Evolutionary conservation across 2,329 filamentous ascomycete genomes (phyloP).

Genomic region (Graphilbum ipis-grandicollis): DNA sequence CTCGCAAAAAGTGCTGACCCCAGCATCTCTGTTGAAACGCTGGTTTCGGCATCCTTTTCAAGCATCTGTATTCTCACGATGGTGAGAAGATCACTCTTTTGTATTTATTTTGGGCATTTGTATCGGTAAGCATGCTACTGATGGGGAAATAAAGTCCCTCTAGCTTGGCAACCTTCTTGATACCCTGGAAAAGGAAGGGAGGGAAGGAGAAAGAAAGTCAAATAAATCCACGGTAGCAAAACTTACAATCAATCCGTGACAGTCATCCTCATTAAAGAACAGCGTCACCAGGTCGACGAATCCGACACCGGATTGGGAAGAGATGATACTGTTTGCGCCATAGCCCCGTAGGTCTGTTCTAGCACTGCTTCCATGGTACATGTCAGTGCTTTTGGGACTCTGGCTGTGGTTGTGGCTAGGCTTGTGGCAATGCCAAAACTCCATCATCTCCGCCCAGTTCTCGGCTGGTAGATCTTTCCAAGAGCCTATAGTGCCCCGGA

Average conservation of each 20-base stretch:
- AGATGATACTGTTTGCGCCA: conserved; percentile 60
- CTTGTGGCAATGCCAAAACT: conserved; percentile 99
- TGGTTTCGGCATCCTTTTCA: too few species aligned
- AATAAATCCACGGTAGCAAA: too few species aligned
- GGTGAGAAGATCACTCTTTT: neutral
- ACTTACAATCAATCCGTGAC: conserved; percentile 26
- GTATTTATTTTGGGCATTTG: conserved; percentile 44
- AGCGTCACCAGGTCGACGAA: conserved; percentile 73
- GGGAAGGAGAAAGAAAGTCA: conserved; percentile 6
- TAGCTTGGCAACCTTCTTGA: conserved; percentile 46
- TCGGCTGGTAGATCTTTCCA: conserved; percentile 96
- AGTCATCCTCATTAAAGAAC: conserved; percentile 52
- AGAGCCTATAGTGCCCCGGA: conserved; percentile 20
- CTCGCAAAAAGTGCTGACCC: too few species aligned
- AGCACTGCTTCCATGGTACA: too few species aligned
- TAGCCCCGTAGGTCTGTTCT: conserved; percentile 38
- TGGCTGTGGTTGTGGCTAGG: conserved; percentile 34
- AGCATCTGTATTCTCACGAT: too few species aligned
- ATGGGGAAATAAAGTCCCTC: conserved; percentile 14
- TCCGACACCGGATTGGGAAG: conserved; percentile 46
- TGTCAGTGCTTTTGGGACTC: too few species aligned
- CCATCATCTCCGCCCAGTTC: conserved; percentile 99
- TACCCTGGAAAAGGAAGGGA: conserved; percentile 18
- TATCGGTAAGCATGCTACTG: conserved; percentile 47
- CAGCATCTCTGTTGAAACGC: too few species aligned